Percentiles rank a stretch among this genome's conserved stretches.
phyloP scores from a whole-genome alignment of 257 asterid genomes.

The Rehmannia glutinosa region DNA sequence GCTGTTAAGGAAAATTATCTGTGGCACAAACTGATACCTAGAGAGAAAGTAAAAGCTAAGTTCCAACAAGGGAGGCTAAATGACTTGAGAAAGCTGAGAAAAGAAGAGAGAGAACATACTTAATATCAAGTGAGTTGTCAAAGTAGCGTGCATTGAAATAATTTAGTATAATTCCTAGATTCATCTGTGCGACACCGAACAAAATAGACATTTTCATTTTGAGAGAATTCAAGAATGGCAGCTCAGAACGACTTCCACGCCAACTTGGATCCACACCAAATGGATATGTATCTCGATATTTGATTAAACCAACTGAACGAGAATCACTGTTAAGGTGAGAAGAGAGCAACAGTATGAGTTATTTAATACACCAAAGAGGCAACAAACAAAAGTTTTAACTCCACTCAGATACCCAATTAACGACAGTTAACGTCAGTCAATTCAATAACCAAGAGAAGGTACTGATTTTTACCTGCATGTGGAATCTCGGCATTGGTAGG shows the following conservation, averaged over 20 bases:
- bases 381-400: not conserved
- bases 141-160: conserved; percentile 82
- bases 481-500: conserved; percentile 82
- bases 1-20: conserved; percentile 82
- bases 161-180: conserved; percentile 77
- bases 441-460: conserved; percentile 11
- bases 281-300: conserved; percentile 72
- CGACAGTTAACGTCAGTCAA: not conserved
- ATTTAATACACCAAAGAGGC: conserved; percentile 5
- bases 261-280: conserved; percentile 98
- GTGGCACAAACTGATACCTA: conserved; percentile 96
- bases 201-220: conserved; percentile 94
- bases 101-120: conserved; percentile 37
- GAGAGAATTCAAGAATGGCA: conserved; percentile 89
- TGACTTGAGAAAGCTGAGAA: not conserved
- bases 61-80: conserved; percentile 13
- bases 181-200: conserved; percentile 92
- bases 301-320: conserved; percentile 55
- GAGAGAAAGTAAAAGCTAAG: conserved; percentile 19
- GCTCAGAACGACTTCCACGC: conserved; percentile 95
- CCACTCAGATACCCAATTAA: not conserved
- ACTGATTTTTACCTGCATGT: conserved; percentile 74
- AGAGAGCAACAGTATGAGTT: conserved; percentile 17
- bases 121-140: conserved; percentile 62
- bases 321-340: conserved; percentile 59